A percentile compares a stretch with the other conserved stretches of the same genome.
Evolutionary conservation across 768 basidiomycete species (phyloP).

Genomic region (Sarcodon sp.): DNA sequence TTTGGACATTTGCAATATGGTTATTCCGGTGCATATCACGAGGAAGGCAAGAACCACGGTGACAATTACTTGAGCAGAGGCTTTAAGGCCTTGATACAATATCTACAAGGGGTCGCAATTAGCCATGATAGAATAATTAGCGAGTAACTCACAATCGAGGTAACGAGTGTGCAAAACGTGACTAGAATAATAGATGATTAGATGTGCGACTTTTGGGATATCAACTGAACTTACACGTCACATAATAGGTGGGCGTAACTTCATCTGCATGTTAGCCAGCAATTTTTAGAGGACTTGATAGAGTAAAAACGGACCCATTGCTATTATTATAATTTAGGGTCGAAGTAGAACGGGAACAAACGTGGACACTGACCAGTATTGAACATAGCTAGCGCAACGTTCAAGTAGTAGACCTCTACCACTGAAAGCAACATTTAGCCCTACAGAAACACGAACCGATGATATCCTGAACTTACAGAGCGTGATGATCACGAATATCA

Average conservation of each 20-base stretch:
- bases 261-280: neutral
- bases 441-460: slow-evolving; percentile 2
- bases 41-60: slow-evolving; percentile 85
- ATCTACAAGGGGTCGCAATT: slow-evolving; percentile 30
- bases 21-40: slow-evolving; percentile 80
- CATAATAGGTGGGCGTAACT: slow-evolving; percentile 80
- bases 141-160: slow-evolving; percentile 48
- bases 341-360: neutral
- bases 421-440: slow-evolving; percentile 23
- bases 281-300: slow-evolving; percentile 2
- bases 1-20: slow-evolving; percentile 87
- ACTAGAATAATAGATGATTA: slow-evolving; percentile 23
- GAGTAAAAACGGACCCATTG: slow-evolving; percentile 38
- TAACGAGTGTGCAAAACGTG: slow-evolving; percentile 71
- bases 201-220: neutral
- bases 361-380: slow-evolving; percentile 49
- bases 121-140: neutral
- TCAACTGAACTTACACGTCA: slow-evolving; percentile 39
- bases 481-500: slow-evolving; percentile 69
- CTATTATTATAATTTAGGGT: slow-evolving; percentile 16
- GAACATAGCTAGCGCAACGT: slow-evolving; percentile 85
- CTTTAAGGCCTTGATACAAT: slow-evolving; percentile 76
- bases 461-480: slow-evolving; percentile 32
- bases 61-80: slow-evolving; percentile 63
- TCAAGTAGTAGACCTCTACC: slow-evolving; percentile 85